Evolutionary conservation across 208 protist species (phyloP).

Genomic region (Leptomonas pyrrhocoris): DNA sequence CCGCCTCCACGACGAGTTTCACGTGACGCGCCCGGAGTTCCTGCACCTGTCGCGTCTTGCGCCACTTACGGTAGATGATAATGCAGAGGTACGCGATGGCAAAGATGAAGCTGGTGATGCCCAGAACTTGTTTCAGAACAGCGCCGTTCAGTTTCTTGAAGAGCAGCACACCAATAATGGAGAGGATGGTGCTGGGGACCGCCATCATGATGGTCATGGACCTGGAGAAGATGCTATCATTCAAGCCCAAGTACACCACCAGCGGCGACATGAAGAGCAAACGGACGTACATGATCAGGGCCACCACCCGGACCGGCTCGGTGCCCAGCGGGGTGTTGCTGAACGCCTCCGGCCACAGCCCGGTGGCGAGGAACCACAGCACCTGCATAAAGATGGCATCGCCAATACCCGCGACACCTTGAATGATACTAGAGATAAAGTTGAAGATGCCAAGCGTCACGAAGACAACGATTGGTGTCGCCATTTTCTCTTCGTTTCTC

Average conservation of each 20-base stretch:
- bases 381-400: conserved; percentile 69
- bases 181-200: conserved; percentile 48
- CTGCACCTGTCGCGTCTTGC: conserved; percentile 37
- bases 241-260: conserved; percentile 47
- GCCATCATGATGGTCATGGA: conserved; percentile 65
- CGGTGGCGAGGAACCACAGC: conserved; percentile 45
- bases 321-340: conserved; percentile 41
- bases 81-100: conserved; percentile 44
- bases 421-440: conserved; percentile 55
- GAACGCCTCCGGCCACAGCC: conserved; percentile 32
- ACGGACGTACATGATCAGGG: conserved; percentile 64
- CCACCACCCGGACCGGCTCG: conserved; percentile 47
- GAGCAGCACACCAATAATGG: conserved; percentile 51
- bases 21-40: conserved; percentile 42
- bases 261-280: conserved; percentile 61
- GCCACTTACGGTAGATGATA: conserved; percentile 37
- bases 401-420: conserved; percentile 58
- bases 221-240: conserved; percentile 63
- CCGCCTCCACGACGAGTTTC: conserved; percentile 44
- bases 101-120: conserved; percentile 51
- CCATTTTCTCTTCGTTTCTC: conserved; percentile 2
- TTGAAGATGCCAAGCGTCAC: conserved; percentile 47
- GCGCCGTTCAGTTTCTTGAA: conserved; percentile 31
- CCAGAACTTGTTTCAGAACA: conserved; percentile 44
- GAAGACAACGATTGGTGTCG: conserved; percentile 27